Evolutionary conservation across 75 land plant species (phyloP), one percentile per base, ranked within the genome.

Genomic region (Larix kaempferi): DNA sequence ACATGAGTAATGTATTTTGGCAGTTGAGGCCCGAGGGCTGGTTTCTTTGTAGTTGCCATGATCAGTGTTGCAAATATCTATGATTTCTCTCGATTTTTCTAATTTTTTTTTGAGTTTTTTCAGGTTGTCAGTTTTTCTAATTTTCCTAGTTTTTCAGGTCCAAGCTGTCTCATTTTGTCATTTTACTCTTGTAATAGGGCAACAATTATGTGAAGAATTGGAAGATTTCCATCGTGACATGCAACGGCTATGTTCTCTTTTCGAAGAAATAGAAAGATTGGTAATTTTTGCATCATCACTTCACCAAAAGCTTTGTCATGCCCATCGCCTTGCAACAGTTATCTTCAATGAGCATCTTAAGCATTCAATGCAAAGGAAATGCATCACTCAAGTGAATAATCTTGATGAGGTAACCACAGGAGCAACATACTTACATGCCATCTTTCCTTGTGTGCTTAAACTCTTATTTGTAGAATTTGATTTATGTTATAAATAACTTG

Each of bases 241-340:
- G 41, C 80, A 74, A 77, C 86, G 84, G 67, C 82, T 98, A 6
- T 93, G 90, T 82, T 61, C 74, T 49, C 82, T 85, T 27, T 94
- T 98, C 80, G 91, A 87, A 73, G 86, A 92, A 73, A 81, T 88
- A 63, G 99, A 98, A 85, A 86, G 84, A 74, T 77, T 93, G 17
- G 66, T 91, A 5, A 71, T 81, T 57, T 57, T 93, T 59, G 96
- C 99, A 71, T 93, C 91, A 75, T 98, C 99, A 60, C 87, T 98
- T 35, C 85, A 90, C 76, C 86, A 90, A 39, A 98, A 93, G 79
- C 81, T 98, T 23, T 33, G 69, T 23, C 57, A 77, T 71, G 87
- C 88, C 37, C 91, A 91, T 44, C 89, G 91, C 27, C 84, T 95
- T 49, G 85, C 85, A 27, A 77, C 88, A 78, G 91, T 83, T 52